A percentile compares a stretch with the other conserved stretches of the same genome.
These are phyloP conservation scores for Boletus reticulatus DNA, from an alignment of 768 basidiomycete species.

Conservation along the genomic window DNA sequence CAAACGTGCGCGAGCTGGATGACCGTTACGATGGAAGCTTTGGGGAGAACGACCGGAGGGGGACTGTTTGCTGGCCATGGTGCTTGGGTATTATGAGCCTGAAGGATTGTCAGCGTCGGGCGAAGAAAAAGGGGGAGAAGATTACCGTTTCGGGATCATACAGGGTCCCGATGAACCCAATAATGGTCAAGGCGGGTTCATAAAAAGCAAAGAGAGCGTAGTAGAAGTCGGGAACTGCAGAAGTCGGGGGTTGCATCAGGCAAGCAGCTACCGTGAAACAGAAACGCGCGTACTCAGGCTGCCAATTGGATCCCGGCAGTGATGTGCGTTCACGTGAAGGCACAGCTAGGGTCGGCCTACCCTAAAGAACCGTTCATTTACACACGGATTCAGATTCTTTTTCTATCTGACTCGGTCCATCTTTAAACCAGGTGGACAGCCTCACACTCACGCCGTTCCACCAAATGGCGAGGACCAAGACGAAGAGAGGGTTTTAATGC, in stretches of 20 bases:
- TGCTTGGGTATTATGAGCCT: slow-evolving; percentile 76
- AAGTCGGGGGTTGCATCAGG: slow-evolving; percentile 43
- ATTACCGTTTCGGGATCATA: slow-evolving; percentile 64
- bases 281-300: neutral
- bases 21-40: slow-evolving; percentile 65
- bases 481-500: slow-evolving; percentile 71
- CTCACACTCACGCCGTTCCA: slow-evolving; percentile 40
- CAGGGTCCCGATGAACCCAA: slow-evolving; percentile 66
- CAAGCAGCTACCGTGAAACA: neutral
- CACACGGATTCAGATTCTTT: too few species aligned
- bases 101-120: slow-evolving; percentile 3
- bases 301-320: too few species aligned
- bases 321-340: too few species aligned
- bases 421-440: slow-evolving; percentile 67
- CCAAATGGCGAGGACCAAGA: slow-evolving; percentile 86
- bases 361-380: slow-evolving; percentile 20
- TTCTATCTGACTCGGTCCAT: slow-evolving; percentile 40
- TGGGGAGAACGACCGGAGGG: slow-evolving; percentile 51
- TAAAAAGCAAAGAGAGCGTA: slow-evolving; percentile 72
- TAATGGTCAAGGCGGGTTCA: slow-evolving; percentile 63
- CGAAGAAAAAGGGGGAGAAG: neutral
- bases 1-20: slow-evolving; percentile 78
- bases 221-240: slow-evolving; percentile 72
- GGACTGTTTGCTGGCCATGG: slow-evolving; percentile 56
- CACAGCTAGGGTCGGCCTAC: slow-evolving; percentile 16